Evolutionary conservation across 345 rosid species (phyloP).

Genomic region (Gossypium rotundifolium): DNA sequence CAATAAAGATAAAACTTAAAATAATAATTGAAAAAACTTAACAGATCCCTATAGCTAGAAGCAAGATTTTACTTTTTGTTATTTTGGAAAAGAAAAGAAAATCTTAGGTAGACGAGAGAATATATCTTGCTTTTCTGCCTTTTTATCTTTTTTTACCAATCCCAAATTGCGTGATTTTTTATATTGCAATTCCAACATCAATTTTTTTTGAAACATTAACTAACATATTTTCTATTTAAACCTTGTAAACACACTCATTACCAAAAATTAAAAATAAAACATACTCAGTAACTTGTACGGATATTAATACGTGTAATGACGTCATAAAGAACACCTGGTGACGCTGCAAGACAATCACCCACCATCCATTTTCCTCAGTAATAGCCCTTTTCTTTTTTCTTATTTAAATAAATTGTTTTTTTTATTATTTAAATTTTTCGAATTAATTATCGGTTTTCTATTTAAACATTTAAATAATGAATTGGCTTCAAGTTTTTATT

Average conservation of each 20-base stretch:
- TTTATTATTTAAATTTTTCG: background rate
- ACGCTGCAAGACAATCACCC: too few species aligned
- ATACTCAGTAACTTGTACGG: background rate
- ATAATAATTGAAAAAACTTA: background rate
- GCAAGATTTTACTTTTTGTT: background rate
- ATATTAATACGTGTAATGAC: background rate
- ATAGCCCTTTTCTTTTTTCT: background rate
- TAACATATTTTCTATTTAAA: too few species aligned
- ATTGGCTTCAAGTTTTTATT: background rate
- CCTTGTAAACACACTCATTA: too few species aligned
- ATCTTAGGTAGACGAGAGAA: constrained; percentile 30
- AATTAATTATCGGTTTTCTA: background rate
- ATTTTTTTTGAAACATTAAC: too few species aligned
- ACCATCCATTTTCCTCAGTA: too few species aligned
- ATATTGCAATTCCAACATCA: too few species aligned
- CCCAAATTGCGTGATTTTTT: constrained; percentile 16
- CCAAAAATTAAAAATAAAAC: background rate
- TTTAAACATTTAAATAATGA: background rate
- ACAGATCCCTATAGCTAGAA: background rate
- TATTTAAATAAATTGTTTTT: background rate
- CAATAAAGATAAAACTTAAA: background rate
- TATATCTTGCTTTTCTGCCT: constrained; percentile 10
- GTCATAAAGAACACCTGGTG: background rate
- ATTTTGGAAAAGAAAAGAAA: constrained; percentile 12
- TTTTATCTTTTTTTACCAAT: constrained; percentile 21